Base-by-base conservation (phyloP, 495 filamentous ascomycete species). In the Neurospora sp. region DNA sequence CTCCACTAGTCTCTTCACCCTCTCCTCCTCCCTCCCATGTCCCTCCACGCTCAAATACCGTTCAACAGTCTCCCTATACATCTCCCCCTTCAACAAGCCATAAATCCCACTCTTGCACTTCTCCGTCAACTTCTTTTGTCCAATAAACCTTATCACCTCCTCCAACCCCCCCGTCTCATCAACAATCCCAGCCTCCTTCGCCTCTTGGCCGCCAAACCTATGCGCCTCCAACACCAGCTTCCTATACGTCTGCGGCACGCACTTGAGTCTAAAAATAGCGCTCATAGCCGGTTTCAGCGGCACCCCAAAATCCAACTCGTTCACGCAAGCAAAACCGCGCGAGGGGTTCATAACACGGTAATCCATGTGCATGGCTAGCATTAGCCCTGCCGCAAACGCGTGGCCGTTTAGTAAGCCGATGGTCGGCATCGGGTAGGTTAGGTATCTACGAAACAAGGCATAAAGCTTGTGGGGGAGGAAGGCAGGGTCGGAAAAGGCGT, bases 181-280 rank as follows among this genome's bases (percentile, higher is more conserved):
- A 1, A 93, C 87, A 12, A 96, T 80, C 0, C 91, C 92, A 2
- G 84, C 86, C 69, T 88, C 83, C 22, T 92, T 72, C 0, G 91
- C 88, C 39, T 88, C 86, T 7, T 81, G 78, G 2, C 87, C 92
- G 20, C 82, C 81, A 72, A 88, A 94, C 31, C 93, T 83, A 71
- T 83, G 86, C 31, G 90, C 90, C 73, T 93, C 93, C 7, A 96
- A 82, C 14, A 94, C 86, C 69, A 94, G 82, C 45, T 80, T 79
- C 4, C 90, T 86, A 80, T 91, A 92, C 0, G 85, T 85, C 4
- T 77, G 70, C 2, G 88, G 81, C 2, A 85, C 77, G 1, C 90
- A 75, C 79, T 96, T 96, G 70, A 90, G 80, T 9, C 91, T 83
- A 80, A 94, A 94, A 44, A 94, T 87, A n/a, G 82, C 80, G 74